phyloP scores from a whole-genome alignment of 352 stramenopile genomes.

The Pythium coloratum region DNA sequence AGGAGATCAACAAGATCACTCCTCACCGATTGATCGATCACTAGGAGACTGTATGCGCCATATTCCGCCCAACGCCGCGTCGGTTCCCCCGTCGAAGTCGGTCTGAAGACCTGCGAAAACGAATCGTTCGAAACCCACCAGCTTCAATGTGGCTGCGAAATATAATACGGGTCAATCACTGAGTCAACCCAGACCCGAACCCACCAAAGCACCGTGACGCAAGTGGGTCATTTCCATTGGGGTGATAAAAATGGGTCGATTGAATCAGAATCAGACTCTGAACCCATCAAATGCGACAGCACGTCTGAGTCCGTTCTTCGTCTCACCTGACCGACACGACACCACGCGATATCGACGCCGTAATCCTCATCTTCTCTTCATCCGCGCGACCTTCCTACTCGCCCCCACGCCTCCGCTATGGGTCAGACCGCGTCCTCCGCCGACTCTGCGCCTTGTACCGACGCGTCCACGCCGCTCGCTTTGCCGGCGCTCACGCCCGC shows the following conservation, averaged over 20 bases:
- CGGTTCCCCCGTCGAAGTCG: neutral
- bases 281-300: slow-evolving; percentile 9
- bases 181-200: neutral
- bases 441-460: neutral
- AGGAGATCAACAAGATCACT: neutral
- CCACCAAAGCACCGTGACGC: slow-evolving; percentile 3
- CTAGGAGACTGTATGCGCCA: slow-evolving; percentile 20
- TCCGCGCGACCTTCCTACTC: neutral
- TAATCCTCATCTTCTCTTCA: neutral
- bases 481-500: slow-evolving; percentile 13
- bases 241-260: neutral
- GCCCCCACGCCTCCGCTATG: slow-evolving; percentile 5
- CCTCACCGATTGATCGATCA: neutral
- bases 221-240: neutral
- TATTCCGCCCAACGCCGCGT: neutral
- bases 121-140: slow-evolving; percentile 32
- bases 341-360: neutral
- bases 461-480: neutral
- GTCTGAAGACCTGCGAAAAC: slow-evolving; percentile 22
- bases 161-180: slow-evolving; percentile 2
- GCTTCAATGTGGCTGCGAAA: slow-evolving; percentile 29
- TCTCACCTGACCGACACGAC: neutral
- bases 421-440: slow-evolving; percentile 19
- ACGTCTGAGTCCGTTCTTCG: slow-evolving; percentile 10
- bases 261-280: slow-evolving; percentile 21